A percentile compares a stretch with the other conserved stretches of the same genome.
phyloP scores from a whole-genome alignment of 495 filamentous ascomycete species.

The Lasiosphaeria miniovina region DNA sequence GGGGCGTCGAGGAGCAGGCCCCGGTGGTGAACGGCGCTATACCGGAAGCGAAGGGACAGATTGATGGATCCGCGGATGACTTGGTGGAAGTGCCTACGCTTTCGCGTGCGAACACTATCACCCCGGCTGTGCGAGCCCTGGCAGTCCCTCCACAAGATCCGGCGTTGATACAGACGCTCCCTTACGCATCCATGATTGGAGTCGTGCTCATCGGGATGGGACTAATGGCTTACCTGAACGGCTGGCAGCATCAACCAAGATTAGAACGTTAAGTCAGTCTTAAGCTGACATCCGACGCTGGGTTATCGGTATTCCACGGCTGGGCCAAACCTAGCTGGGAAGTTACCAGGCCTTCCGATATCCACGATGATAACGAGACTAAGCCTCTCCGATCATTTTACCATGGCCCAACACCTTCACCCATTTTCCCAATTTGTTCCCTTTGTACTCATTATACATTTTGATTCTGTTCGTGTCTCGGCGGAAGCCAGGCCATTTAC shows the following conservation, averaged over 20 bases:
- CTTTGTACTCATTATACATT: constrained; percentile 4
- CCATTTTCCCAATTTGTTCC: not conserved
- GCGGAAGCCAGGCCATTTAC: not conserved
- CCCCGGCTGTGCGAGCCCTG: constrained; percentile 27
- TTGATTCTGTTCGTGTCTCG: not conserved
- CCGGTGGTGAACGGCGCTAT: constrained; percentile 18
- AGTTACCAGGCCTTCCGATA: not conserved
- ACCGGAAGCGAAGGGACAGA: constrained; percentile 4
- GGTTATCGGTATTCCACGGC: not conserved
- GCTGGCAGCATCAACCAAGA: constrained; percentile 59
- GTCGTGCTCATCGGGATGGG: constrained; percentile 88
- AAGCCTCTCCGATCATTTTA: not conserved
- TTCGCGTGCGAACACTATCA: constrained; percentile 43
- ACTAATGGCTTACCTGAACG: constrained; percentile 92
- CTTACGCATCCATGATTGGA: constrained; percentile 82
- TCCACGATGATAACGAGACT: constrained; percentile 7
- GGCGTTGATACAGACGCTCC: constrained; percentile 62
- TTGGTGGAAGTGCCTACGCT: constrained; percentile 26
- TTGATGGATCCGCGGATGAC: constrained; percentile 21
- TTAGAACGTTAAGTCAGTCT: constrained; percentile 12
- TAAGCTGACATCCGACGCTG: not conserved
- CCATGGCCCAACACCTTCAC: not conserved
- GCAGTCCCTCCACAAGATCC: constrained; percentile 29
- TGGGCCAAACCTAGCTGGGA: not conserved
- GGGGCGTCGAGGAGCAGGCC: constrained; percentile 7